Conservation (phyloP, 257 asterid genomes). For the Solanum virginianum region DNA sequence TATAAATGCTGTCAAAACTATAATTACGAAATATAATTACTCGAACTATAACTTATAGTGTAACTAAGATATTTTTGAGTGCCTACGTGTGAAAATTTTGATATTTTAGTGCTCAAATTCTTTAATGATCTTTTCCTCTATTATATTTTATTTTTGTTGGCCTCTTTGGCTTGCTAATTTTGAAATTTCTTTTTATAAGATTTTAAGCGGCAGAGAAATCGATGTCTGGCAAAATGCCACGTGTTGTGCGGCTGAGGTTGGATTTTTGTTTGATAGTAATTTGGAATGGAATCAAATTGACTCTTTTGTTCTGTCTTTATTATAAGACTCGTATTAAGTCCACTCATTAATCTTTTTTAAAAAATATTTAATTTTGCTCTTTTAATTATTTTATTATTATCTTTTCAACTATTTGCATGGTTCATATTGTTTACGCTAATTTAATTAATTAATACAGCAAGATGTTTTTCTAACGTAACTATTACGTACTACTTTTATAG, state of each 20-base stretch:
- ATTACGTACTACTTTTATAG: no score
- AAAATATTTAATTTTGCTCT: neutral
- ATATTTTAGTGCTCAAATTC: neutral
- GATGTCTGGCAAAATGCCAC: constrained; percentile 34
- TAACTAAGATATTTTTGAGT: no score
- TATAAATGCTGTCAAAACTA: no score
- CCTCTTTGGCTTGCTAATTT: neutral
- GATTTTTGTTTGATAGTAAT: constrained; percentile 40
- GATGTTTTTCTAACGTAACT: neutral
- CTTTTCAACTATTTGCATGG: neutral
- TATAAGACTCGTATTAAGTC: constrained; percentile 8
- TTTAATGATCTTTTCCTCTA: neutral
- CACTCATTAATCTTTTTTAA: neutral
- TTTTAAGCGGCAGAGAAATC: constrained; percentile 7
- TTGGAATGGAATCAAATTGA: constrained; percentile 63
- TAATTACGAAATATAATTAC: no score
- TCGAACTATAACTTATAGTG: no score
- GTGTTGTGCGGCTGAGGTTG: constrained; percentile 31
- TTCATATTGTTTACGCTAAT: neutral
- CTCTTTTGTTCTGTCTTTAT: constrained; percentile 14
- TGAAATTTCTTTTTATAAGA: no score
- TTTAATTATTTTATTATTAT: neutral
- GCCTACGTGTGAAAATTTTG: no score
- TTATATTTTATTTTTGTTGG: no score
- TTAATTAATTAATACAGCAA: neutral